Percentiles rank a stretch among this genome's conserved stretches.
phyloP scores from a whole-genome alignment of 768 basidiomycete species.

The Tremella yokohamensis region DNA sequence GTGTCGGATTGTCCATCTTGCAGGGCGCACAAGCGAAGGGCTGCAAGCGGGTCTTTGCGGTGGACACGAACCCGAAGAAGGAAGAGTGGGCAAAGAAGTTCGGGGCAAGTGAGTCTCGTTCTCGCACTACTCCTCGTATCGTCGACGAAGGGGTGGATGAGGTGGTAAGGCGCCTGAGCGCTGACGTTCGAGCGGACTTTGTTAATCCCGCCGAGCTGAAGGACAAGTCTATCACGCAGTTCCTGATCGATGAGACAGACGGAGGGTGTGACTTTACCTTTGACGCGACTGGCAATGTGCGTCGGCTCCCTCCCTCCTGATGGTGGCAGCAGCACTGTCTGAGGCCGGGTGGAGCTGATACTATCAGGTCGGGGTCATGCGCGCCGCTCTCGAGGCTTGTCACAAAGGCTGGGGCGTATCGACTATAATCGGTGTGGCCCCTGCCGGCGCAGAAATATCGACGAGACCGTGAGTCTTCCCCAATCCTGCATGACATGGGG shows the following conservation, averaged over 20 bases:
- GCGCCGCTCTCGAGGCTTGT: constrained; percentile 92
- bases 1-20: constrained; percentile 90
- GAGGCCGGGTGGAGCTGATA: too few relatives aligned
- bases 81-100: constrained; percentile 85
- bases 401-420: constrained; percentile 99
- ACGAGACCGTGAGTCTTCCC: constrained; percentile 68
- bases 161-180: too few relatives aligned
- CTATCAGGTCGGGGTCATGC: constrained; percentile 62
- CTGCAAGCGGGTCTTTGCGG: constrained; percentile 82
- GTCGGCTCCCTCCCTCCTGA: too few relatives aligned
- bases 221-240: constrained; percentile 77
- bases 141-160: too few relatives aligned
- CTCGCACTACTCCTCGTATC: background rate
- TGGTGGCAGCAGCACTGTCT: too few relatives aligned
- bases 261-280: constrained; percentile 97
- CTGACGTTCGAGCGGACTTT: constrained; percentile 62
- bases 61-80: constrained; percentile 85
- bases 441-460: constrained; percentile 90
- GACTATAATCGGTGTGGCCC: constrained; percentile 93
- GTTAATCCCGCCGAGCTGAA: constrained; percentile 74
- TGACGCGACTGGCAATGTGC: constrained; percentile 84
- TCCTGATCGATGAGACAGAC: constrained; percentile 87
- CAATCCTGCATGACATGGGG: too few relatives aligned
- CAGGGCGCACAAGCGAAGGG: constrained; percentile 72
- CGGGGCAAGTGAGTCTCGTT: constrained; percentile 62